A percentile compares a stretch with the other conserved stretches of the same genome.
Conservation (phyloP, 306 rosid genomes). For the Phaseolus lunatus region DNA sequence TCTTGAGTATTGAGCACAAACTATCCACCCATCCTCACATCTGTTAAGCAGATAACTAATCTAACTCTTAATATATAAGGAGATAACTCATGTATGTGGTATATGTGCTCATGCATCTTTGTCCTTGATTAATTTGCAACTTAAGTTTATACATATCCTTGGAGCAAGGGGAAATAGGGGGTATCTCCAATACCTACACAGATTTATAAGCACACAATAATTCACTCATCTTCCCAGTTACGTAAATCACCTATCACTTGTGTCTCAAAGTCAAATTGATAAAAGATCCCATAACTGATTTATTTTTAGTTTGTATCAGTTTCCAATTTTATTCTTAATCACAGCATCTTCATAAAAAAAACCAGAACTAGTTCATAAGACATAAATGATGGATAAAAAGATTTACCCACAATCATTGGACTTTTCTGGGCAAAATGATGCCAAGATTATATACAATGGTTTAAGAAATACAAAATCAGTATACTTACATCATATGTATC, state of each 20-base stretch:
- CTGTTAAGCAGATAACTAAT: constrained; percentile 20
- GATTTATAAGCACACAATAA: constrained; percentile 5
- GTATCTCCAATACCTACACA: neutral
- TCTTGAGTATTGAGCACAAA: constrained; percentile 18
- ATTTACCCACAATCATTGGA: constrained; percentile 27
- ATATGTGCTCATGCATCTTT: neutral
- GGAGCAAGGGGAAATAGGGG: constrained; percentile 17
- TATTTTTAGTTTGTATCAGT: constrained; percentile 21
- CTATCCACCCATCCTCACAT: constrained; percentile 23
- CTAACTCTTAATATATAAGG: constrained; percentile 20
- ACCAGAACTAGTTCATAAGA: constrained; percentile 25
- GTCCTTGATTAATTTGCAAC: constrained; percentile 47
- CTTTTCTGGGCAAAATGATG: constrained; percentile 30
- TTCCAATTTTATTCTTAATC: constrained; percentile 29
- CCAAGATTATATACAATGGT: constrained; percentile 7
- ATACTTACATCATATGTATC: constrained; percentile 95
- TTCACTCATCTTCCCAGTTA: constrained; percentile 39
- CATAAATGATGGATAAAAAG: constrained; percentile 30
- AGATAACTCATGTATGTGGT: constrained; percentile 13
- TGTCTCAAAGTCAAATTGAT: constrained; percentile 28
- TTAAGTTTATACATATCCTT: constrained; percentile 23
- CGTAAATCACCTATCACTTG: constrained; percentile 22
- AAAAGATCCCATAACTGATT: constrained; percentile 13
- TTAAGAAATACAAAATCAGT: constrained; percentile 27
- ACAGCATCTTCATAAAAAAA: constrained; percentile 36